Evolutionary conservation across 2,329 filamentous ascomycete species (phyloP).

Genomic region (Aaosphaeria arxii): DNA sequence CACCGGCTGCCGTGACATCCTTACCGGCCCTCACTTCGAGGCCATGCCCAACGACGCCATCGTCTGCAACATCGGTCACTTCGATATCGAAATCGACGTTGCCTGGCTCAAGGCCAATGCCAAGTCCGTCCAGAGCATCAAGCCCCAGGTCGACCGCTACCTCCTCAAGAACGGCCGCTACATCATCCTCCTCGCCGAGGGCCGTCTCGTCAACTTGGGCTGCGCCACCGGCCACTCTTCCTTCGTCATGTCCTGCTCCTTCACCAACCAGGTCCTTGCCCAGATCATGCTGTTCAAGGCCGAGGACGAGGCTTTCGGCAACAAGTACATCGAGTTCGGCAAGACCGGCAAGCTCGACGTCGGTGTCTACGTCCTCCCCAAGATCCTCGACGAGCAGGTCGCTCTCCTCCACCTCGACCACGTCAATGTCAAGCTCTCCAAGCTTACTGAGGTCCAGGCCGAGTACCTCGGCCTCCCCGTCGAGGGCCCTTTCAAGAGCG

Average conservation of each 20-base stretch:
- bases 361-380: conserved; percentile 94
- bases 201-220: conserved; percentile 98
- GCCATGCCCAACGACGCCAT: conserved; percentile 96
- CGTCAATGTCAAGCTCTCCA: conserved; percentile 90
- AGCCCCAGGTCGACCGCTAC: conserved; percentile 99
- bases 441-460: conserved; percentile 79
- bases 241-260: conserved; percentile 99
- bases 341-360: conserved; percentile 85
- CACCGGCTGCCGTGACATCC: conserved; percentile 97
- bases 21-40: conserved; percentile 89
- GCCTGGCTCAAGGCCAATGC: conserved; percentile 99
- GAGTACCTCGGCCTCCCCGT: conserved; percentile 87
- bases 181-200: conserved; percentile 98
- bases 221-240: conserved; percentile 99
- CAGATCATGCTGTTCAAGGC: conserved; percentile 99
- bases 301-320: conserved; percentile 77
- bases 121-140: conserved; percentile 93
- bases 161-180: conserved; percentile 88
- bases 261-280: conserved; percentile 99
- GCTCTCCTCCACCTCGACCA: conserved; percentile 89
- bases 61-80: conserved; percentile 99
- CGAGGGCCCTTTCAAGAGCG: conserved; percentile 94
- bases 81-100: conserved; percentile 99
- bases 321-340: conserved; percentile 96
- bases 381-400: conserved; percentile 99